These are phyloP conservation scores for Malus orientalis DNA, from an alignment of 306 rosid species.

Conservation along the genomic window DNA sequence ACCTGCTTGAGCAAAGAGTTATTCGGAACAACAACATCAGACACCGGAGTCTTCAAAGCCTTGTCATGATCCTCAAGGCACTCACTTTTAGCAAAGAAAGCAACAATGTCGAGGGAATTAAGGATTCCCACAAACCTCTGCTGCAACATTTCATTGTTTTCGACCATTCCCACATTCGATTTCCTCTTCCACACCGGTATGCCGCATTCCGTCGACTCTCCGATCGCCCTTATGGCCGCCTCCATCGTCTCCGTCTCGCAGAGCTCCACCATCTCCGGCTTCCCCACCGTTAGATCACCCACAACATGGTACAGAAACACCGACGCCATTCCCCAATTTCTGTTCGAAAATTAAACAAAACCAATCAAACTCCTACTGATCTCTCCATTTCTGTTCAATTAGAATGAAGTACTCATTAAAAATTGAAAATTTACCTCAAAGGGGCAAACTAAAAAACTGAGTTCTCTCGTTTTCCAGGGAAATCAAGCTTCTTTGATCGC, in stretches of 20 bases:
- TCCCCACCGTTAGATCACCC: constrained; percentile 96
- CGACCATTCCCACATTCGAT: constrained; percentile 40
- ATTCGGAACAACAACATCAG: constrained; percentile 53
- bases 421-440: neutral
- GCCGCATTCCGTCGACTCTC: constrained; percentile 79
- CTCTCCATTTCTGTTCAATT: neutral
- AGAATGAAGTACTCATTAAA: neutral
- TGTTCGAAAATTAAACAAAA: constrained; percentile 3
- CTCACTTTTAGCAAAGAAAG: constrained; percentile 61
- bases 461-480: neutral
- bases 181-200: constrained; percentile 79
- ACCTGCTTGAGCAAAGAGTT: constrained; percentile 65
- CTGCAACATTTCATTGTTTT: constrained; percentile 72
- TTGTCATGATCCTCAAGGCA: constrained; percentile 73
- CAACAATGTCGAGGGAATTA: constrained; percentile 81
- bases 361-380: neutral
- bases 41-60: constrained; percentile 70
- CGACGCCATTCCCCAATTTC: constrained; percentile 57
- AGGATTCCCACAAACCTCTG: constrained; percentile 90
- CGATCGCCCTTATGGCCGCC: constrained; percentile 69
- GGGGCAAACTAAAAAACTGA: neutral
- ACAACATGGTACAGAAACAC: constrained; percentile 91
- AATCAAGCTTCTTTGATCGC: neutral
- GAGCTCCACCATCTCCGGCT: constrained; percentile 90
- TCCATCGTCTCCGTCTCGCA: constrained; percentile 74